A percentile compares a stretch with the other conserved stretches of the same genome.
Conservation (phyloP, 2,329 filamentous ascomycete genomes). For the Cytospora piceae region DNA sequence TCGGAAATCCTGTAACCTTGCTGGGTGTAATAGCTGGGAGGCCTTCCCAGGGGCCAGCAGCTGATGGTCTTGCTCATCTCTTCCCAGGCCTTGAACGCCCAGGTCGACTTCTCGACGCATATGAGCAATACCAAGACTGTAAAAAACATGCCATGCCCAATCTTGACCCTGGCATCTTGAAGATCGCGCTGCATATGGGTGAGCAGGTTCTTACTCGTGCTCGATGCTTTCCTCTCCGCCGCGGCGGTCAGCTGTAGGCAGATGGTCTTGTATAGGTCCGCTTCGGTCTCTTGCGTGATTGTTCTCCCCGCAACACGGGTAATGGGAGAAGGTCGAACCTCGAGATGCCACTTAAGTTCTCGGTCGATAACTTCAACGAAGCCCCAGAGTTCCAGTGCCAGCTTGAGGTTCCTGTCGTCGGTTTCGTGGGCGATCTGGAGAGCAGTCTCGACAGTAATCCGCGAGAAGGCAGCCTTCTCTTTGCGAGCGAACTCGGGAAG, state of each 20-base stretch:
- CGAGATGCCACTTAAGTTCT: constrained; percentile 64
- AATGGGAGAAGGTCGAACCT: constrained; percentile 50
- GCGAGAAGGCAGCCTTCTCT: constrained; percentile 64
- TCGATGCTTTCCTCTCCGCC: constrained; percentile 65
- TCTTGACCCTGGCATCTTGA: constrained; percentile 62
- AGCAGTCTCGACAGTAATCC: constrained; percentile 58
- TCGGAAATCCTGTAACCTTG: constrained; percentile 63
- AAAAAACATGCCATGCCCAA: constrained; percentile 65
- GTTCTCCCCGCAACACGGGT: constrained; percentile 45
- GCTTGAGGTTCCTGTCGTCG: constrained; percentile 57
- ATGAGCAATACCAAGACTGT: constrained; percentile 66
- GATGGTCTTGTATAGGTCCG: constrained; percentile 63
- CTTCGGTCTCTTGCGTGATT: constrained; percentile 58
- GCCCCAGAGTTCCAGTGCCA: constrained; percentile 66
- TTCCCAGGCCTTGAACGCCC: constrained; percentile 71
- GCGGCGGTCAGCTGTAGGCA: constrained; percentile 67
- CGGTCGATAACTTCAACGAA: constrained; percentile 68
- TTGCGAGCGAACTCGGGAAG: constrained; percentile 60
- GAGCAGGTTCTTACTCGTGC: constrained; percentile 61
- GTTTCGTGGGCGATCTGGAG: constrained; percentile 50
- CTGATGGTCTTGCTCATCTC: constrained; percentile 49
- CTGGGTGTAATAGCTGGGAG: constrained; percentile 59
- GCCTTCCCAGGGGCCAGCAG: constrained; percentile 66
- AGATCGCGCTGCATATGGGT: constrained; percentile 64
- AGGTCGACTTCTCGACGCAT: constrained; percentile 69